Evolutionary conservation across 2,329 filamentous ascomycete species (phyloP).

Genomic region (Trichoderma cornu-damae): DNA sequence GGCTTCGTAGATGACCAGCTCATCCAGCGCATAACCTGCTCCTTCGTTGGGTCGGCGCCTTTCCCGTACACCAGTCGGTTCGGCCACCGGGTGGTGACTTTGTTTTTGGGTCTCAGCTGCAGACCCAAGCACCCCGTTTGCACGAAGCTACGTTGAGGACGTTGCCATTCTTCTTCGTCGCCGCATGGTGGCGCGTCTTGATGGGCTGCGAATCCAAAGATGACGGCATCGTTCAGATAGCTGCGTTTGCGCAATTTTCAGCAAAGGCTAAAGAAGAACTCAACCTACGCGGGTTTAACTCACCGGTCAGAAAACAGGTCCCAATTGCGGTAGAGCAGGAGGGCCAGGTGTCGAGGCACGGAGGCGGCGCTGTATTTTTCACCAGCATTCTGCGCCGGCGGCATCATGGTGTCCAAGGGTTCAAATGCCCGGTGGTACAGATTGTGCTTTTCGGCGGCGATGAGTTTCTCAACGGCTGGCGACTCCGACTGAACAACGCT

Average conservation of each 20-base stretch:
- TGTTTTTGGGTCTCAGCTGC: conserved; percentile 21
- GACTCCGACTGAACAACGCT: conserved; percentile 8
- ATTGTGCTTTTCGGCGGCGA: conserved; percentile 10
- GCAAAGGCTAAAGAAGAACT: background rate
- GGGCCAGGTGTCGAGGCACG: conserved; percentile 21
- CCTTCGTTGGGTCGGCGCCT: conserved; percentile 11
- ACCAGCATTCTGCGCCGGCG: conserved; percentile 7
- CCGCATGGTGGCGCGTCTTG: too few relatives aligned
- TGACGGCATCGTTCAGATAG: background rate
- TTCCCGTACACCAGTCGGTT: conserved; percentile 22
- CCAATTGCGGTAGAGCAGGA: conserved; percentile 27
- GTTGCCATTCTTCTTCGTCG: background rate
- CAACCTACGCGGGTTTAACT: background rate
- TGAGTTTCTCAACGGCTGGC: background rate
- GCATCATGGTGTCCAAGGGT: conserved; percentile 22
- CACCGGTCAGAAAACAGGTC: conserved; percentile 24
- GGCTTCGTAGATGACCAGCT: conserved; percentile 24
- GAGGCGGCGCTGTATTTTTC: background rate
- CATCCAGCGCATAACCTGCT: conserved; percentile 24
- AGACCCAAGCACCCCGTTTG: conserved; percentile 23
- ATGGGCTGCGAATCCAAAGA: background rate
- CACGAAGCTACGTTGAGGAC: conserved; percentile 7
- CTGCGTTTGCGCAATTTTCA: background rate
- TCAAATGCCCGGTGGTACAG: background rate
- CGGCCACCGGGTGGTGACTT: conserved; percentile 24